Evolutionary conservation across 306 rosid genomes (phyloP).

Genomic region (Prinsepia uniflora): DNA sequence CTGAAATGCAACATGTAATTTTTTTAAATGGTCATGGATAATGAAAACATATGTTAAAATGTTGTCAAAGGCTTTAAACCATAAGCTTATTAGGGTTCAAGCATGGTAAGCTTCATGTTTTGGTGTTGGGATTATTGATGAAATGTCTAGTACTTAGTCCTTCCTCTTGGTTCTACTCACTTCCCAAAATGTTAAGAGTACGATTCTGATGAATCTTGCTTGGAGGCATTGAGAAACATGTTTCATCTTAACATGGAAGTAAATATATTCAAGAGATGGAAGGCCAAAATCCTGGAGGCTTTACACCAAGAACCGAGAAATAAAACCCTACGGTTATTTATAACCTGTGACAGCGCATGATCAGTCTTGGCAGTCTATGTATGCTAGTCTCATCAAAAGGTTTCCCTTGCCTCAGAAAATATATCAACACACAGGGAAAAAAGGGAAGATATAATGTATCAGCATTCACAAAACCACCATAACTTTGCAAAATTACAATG

Average conservation of each 20-base stretch:
- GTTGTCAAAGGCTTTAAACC: not conserved
- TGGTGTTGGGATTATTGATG: not conserved
- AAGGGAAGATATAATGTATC: not conserved
- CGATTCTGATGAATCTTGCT: not conserved
- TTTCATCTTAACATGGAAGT: not conserved
- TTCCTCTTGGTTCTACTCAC: not conserved
- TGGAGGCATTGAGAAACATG: not conserved
- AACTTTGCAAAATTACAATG: not conserved
- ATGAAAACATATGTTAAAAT: not conserved
- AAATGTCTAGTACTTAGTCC: not conserved
- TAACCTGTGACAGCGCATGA: not conserved
- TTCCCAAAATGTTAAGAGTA: not conserved
- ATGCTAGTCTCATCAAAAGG: not conserved
- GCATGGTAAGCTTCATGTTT: not conserved
- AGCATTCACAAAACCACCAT: not conserved
- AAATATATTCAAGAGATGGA: not conserved
- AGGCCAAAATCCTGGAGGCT: not conserved
- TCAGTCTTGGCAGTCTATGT: not conserved
- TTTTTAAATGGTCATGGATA: constrained; percentile 8
- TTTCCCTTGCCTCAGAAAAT: not conserved
- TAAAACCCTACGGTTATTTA: not conserved
- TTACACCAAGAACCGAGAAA: not conserved
- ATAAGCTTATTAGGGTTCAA: not conserved
- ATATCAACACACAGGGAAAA: not conserved
- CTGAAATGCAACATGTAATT: constrained; percentile 37